Evolutionary conservation across 768 basidiomycete genomes (phyloP).

Genomic region (Pisolithus sp.): DNA sequence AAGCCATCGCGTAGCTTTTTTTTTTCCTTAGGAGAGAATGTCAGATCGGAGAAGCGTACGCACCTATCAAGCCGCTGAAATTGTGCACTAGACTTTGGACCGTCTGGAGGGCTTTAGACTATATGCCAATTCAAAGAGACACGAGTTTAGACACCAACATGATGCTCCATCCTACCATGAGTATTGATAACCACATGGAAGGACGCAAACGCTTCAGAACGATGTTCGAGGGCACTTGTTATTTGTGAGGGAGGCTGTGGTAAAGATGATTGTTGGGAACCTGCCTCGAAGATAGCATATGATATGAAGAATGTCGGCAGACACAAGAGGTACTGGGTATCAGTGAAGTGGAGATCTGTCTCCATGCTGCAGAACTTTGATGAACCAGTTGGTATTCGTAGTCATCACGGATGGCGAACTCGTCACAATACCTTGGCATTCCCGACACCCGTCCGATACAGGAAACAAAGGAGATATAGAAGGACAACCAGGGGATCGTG

Average conservation of each 20-base stretch:
- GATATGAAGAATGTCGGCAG: constrained; percentile 58
- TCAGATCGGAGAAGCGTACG: constrained; percentile 8
- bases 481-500: constrained; percentile 66
- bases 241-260: neutral
- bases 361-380: constrained; percentile 63
- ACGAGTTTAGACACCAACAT: constrained; percentile 50
- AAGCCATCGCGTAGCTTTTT: constrained; percentile 61
- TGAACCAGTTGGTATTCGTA: neutral
- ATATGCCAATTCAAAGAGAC: neutral
- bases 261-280: constrained; percentile 1
- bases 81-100: constrained; percentile 66
- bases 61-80: constrained; percentile 63
- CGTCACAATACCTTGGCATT: constrained; percentile 26
- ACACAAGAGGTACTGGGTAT: constrained; percentile 58
- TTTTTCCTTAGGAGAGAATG: neutral
- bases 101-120: constrained; percentile 39
- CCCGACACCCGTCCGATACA: constrained; percentile 52
- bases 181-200: constrained; percentile 66
- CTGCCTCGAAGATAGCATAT: constrained; percentile 66
- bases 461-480: constrained; percentile 74
- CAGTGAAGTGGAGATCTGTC: constrained; percentile 49
- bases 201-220: constrained; percentile 69
- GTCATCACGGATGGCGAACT: neutral
- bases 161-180: constrained; percentile 72
- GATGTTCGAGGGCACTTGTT: constrained; percentile 61